Evolutionary conservation across 1,284 basidiomycete genomes (phyloP).

Genomic region (Dichomitus squalens): DNA sequence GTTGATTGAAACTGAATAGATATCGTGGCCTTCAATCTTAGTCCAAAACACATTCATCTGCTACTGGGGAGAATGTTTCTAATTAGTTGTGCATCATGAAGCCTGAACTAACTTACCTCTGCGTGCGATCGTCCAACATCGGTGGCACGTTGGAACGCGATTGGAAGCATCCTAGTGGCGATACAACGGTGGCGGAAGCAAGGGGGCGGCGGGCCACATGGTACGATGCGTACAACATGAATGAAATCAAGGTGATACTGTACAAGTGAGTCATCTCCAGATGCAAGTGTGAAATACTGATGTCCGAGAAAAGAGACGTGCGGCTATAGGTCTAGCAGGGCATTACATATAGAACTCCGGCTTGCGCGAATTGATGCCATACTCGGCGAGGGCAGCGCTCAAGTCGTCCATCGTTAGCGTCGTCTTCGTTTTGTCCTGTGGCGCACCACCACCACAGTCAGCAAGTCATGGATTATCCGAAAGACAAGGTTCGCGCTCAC

Average conservation of each 20-base stretch:
- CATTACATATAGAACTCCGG: conserved; percentile 83
- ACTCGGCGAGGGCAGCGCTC: conserved; percentile 89
- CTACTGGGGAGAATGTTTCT: no score
- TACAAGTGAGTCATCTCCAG: conserved; percentile 24
- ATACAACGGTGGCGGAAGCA: background rate
- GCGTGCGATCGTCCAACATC: background rate
- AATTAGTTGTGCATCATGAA: no score
- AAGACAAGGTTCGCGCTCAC: conserved; percentile 39
- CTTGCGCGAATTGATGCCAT: conserved; percentile 93
- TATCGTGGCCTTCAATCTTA: no score
- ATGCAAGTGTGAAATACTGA: conserved; percentile 14
- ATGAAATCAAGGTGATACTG: conserved; percentile 26
- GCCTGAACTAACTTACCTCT: no score
- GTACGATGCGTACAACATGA: background rate
- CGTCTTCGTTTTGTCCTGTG: conserved; percentile 90
- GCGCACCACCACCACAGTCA: background rate
- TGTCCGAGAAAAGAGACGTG: conserved; percentile 9
- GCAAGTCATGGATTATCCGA: background rate
- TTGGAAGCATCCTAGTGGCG: background rate
- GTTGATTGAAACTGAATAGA: no score
- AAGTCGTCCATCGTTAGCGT: conserved; percentile 98
- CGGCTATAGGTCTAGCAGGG: conserved; percentile 30
- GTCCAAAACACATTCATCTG: no score
- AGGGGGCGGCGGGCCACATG: background rate
- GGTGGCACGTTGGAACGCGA: background rate